Base-by-base conservation (phyloP, 495 filamentous ascomycete genomes). In the Talaromyces proteolyticus region DNA sequence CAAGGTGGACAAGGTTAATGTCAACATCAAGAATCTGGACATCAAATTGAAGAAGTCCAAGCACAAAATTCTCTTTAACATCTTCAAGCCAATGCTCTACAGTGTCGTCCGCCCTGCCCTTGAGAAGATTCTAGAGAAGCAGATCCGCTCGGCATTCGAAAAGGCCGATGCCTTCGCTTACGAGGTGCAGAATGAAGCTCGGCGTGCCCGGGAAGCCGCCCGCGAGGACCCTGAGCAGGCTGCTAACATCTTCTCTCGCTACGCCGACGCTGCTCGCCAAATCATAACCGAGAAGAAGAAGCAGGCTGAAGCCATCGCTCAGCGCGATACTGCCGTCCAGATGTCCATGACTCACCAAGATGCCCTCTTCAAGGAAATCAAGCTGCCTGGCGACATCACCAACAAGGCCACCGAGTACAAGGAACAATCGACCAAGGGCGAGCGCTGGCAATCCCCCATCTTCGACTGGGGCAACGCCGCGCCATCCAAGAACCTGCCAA, bases 351-450 rank as follows among this genome's bases (percentile, higher is more conserved):
- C 93, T 18, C 78, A 91, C 65, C 77, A 96, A 48, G 89, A 95
- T 57, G 91, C 87, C 22, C 86, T 96, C 46, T 95, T 97, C 84
- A 84, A 86, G 44, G 76, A 89, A 59, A 83, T 98, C 65, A 79
- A 86, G 42, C 78, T 98, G 1, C 91, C 91, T 20, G 91, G 91
- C 47, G 91, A 91, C 51, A 91, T 96, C 65, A 89, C 87, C 49
- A 86, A 79, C 71, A 96, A 96, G 79, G 92, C 93, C 17, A 95
- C 92, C 47, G 88, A 96, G 66, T 97, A 92, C 75, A 89, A 83
- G 66, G 83, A 96, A 39, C 74, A 96, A 36, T 88, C 93, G 12
- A 71, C 73, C 47, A 90, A 89, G 76, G 93, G 94, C 44, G 86
- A 96, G 57, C 85, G 84, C 65, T 98, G 93, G 93, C 85, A 96